Evolutionary conservation across 371 early-diverging fungal genomes (phyloP).

Genomic region (Circinella minor): DNA sequence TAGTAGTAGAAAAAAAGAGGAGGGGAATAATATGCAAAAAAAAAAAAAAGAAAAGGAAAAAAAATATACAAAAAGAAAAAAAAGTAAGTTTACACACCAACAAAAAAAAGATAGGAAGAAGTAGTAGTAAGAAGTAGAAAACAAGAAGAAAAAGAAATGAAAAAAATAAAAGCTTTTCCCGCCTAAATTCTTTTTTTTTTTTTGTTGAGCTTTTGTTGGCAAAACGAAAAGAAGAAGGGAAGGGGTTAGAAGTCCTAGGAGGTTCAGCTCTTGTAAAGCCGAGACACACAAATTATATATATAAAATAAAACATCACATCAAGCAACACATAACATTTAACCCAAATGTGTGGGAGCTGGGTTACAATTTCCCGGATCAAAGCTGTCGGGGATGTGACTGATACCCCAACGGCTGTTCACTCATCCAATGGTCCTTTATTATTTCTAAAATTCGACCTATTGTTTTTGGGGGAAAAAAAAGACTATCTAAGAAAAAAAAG

Average conservation of each 20-base stretch:
- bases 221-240: no score
- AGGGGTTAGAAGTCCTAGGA: no score
- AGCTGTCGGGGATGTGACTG: conserved; percentile 10
- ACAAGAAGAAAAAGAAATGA: not conserved
- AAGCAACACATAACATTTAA: not conserved
- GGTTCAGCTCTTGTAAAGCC: not conserved
- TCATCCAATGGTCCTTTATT: not conserved
- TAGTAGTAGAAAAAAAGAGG: not conserved
- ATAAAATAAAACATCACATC: not conserved
- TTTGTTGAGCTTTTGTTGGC: no score
- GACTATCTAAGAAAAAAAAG: no score
- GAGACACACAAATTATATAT: not conserved
- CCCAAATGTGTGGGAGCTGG: conserved; percentile 11
- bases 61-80: not conserved
- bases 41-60: not conserved
- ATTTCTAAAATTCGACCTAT: not conserved
- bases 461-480: not conserved
- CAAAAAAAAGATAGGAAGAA: not conserved
- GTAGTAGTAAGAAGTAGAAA: no score
- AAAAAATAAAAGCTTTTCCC: not conserved
- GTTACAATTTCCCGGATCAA: conserved; percentile 5
- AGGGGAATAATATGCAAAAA: conserved; percentile 8
- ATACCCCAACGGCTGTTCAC: not conserved
- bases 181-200: no score
- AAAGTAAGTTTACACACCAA: no score